phyloP scores from a whole-genome alignment of 805 yeast species.

The Scheffersomyces stipitis region DNA sequence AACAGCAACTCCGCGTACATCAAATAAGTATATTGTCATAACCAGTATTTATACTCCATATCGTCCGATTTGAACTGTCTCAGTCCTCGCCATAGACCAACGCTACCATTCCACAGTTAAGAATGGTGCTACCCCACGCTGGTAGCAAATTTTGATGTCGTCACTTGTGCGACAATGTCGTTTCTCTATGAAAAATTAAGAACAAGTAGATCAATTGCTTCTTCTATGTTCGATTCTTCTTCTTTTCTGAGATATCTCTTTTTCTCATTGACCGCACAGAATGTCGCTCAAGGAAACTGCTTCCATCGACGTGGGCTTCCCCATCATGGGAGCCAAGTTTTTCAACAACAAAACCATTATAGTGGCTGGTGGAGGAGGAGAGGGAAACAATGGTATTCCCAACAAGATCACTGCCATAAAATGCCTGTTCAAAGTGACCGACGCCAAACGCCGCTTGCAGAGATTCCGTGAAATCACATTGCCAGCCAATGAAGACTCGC shows the following conservation, averaged over 20 bases:
- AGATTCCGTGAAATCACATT: constrained; percentile 62
- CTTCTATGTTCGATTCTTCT: not conserved
- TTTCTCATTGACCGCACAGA: not conserved
- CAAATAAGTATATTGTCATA: no score
- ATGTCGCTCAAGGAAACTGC: constrained; percentile 38
- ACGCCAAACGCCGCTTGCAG: constrained; percentile 46
- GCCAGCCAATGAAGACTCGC: constrained; percentile 76
- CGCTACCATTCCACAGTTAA: no score
- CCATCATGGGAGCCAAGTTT: constrained; percentile 78
- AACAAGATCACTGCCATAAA: constrained; percentile 73
- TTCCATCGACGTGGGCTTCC: constrained; percentile 57
- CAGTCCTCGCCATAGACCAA: no score
- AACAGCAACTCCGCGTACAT: no score
- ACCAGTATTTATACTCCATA: no score
- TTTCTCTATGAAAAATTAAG: no score
- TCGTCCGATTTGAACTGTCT: no score
- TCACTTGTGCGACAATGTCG: no score
- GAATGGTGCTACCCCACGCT: no score
- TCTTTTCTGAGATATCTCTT: not conserved
- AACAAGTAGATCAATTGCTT: no score
- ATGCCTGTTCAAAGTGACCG: constrained; percentile 51
- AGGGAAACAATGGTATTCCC: constrained; percentile 84
- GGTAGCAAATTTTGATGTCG: no score
- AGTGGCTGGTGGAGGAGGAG: constrained; percentile 95
- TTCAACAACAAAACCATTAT: constrained; percentile 58